Percentiles rank a stretch among this genome's conserved stretches.
Evolutionary conservation across 768 basidiomycete genomes (phyloP).

Genomic region (Lactarius vividus): DNA sequence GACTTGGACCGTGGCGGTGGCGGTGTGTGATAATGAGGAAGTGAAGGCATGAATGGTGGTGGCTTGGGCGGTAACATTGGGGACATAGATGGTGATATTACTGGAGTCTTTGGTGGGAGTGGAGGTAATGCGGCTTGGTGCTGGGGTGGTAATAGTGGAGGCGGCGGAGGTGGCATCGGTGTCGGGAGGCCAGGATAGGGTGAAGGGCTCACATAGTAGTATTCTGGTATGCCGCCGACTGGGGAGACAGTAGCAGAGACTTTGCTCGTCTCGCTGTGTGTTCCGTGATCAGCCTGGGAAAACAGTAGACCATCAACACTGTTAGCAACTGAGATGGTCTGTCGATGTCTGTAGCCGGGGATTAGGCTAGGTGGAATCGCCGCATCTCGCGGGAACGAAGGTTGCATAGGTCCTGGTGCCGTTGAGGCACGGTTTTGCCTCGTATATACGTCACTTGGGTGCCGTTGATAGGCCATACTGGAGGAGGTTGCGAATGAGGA

Average conservation of each 20-base stretch:
- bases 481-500: neutral
- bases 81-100: constrained; percentile 9
- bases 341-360: constrained; percentile 7
- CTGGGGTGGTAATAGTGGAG: neutral
- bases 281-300: neutral
- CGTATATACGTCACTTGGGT: neutral
- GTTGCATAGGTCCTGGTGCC: neutral
- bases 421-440: constrained; percentile 16
- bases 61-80: constrained; percentile 13
- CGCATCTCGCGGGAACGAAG: neutral
- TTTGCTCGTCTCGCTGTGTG: neutral
- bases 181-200: constrained; percentile 1
- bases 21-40: neutral
- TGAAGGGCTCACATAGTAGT: constrained; percentile 9
- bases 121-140: constrained; percentile 11
- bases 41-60: constrained; percentile 2
- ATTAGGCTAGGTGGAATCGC: constrained; percentile 16
- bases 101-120: constrained; percentile 18
- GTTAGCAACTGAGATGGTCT: neutral
- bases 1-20: neutral
- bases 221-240: neutral
- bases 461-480: neutral
- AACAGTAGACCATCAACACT: neutral
- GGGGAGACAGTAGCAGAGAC: neutral
- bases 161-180: neutral